These are phyloP conservation scores for Sporormia fimetaria DNA, from an alignment of 495 filamentous ascomycete species.

Conservation along the genomic window DNA sequence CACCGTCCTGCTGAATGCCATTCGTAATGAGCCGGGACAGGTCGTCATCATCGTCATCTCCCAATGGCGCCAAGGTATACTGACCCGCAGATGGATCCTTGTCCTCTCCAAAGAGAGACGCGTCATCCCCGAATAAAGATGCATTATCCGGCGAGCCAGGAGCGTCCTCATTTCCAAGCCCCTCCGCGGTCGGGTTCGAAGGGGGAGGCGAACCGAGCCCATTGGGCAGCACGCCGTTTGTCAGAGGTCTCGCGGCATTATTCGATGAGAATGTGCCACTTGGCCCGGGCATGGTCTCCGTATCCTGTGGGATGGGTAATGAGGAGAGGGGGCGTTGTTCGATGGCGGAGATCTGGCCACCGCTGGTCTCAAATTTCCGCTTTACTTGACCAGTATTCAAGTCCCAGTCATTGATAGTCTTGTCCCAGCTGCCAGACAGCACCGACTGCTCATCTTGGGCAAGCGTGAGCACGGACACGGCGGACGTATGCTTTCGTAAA, in stretches of 20 bases:
- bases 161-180: constrained; percentile 34
- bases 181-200: constrained; percentile 8
- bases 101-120: constrained; percentile 69
- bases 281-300: constrained; percentile 42
- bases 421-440: constrained; percentile 94
- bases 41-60: constrained; percentile 72
- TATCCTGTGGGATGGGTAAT: constrained; percentile 61
- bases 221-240: constrained; percentile 43
- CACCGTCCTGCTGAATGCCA: constrained; percentile 35
- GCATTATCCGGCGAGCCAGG: constrained; percentile 57
- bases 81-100: constrained; percentile 41
- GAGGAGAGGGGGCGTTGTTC: constrained; percentile 72
- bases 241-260: constrained; percentile 39
- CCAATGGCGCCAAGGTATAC: constrained; percentile 22
- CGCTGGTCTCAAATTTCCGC: constrained; percentile 62
- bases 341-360: constrained; percentile 76
- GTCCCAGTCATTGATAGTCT: constrained; percentile 88
- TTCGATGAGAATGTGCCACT: constrained; percentile 63
- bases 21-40: constrained; percentile 68
- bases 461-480: constrained; percentile 77
- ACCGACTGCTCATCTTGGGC: constrained; percentile 77
- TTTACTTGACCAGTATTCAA: constrained; percentile 72
- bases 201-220: constrained; percentile 24
- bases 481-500: constrained; percentile 76
- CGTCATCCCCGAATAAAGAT: constrained; percentile 46